Base-by-base conservation (phyloP, 441 rosid genomes). In the Pelargonium fulgidum region DNA sequence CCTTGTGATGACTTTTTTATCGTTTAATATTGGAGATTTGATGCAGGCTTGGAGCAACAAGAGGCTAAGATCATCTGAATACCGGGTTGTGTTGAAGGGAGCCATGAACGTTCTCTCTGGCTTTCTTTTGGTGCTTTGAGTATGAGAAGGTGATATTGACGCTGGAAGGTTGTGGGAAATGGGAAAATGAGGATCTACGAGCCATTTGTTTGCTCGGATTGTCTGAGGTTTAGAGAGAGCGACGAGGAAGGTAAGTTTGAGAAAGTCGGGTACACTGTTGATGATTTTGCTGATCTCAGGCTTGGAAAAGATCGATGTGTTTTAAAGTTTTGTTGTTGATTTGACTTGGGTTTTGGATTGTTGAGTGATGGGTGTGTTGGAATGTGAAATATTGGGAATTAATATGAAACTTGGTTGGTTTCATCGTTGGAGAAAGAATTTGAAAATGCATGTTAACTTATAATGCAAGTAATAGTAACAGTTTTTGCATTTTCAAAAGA, bases 1-100 rank as follows among this genome's bases (percentile, higher is more conserved):
- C 92, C 89, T 0, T 72, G 82, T 11, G 77, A 85, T 70, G 81
- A 82, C 69, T 73, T 72, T 11, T 77, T 88, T n/a, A 87, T 84
- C 11, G 89, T 85, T 85, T 70, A 89, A 87, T 69, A 48, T 87
- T 68, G 93, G 92, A 63, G 93, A 90, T 77, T 78, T 86, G 73
- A 74, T 90, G 90, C 88, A 88, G 73, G 90, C 92, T 14, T 88
- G 96, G 92, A 86, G 88, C 81, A 86, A 86, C 17, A 90, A 83
- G 12, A 67, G 70, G 78, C 67, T 90, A 71, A 81, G 91, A 72
- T 90, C 94, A 44, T 87, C 89, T 3, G 88, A 88, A 74, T 94
- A 86, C 74, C 72, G 87, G 13, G 93, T 90, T 69, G 77, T 90
- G 54, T 62, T 88, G 72, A 83, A 65, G 59, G 78, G 72, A 50